Evolutionary conservation across 2,329 filamentous ascomycete species (phyloP), one percentile per base, ranked within the genome.

Genomic region (Diaporthe eres): DNA sequence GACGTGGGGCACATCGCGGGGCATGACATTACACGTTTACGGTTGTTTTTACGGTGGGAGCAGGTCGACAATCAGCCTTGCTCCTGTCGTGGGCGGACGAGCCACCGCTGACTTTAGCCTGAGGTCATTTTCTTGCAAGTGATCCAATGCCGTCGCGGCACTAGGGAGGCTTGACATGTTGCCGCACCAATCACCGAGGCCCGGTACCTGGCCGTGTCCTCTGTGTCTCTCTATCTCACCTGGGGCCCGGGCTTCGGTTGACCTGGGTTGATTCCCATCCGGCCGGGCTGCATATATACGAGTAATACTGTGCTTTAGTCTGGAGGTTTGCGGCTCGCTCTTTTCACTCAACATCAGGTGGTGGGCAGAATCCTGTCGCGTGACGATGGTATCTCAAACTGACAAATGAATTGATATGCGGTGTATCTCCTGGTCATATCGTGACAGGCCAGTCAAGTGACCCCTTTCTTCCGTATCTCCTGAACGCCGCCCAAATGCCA

Each of bases 51-150:
- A 55, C 65, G 65, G 65, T 70, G 65, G 51, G 65, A 47, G 39
- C 60, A 77, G 75, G 75, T 75, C 34, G 75, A 77, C 73, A 70
- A 51, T 73, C 75, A 77, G 75, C 75, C 75, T 77, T 53, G 65
- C 55, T 15, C n/a, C 37, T 61, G 57, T 76, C 75, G 74, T 72
- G 68, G 44, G 68, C 49, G 55, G 6, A 44, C 22, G n/a, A 55
- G 65, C 49, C 22, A 53, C 13, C 2, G 17, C 49, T 53, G 58
- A 55, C 60, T 71, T 75, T 71, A 72, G 68, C 57, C 68, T 77
- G 74, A 71, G 72, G n/a, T 72, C 49, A 67, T 61, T 42, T 53
- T 42, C 55, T 53, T 57, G 53, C 71, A 25, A 55, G 65, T 28
- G 8, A 57, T 34, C 74, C 71, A 74, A 71, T 76, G 53, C 71